phyloP scores from a whole-genome alignment of 345 rosid species.

The Alliaria petiolata region DNA sequence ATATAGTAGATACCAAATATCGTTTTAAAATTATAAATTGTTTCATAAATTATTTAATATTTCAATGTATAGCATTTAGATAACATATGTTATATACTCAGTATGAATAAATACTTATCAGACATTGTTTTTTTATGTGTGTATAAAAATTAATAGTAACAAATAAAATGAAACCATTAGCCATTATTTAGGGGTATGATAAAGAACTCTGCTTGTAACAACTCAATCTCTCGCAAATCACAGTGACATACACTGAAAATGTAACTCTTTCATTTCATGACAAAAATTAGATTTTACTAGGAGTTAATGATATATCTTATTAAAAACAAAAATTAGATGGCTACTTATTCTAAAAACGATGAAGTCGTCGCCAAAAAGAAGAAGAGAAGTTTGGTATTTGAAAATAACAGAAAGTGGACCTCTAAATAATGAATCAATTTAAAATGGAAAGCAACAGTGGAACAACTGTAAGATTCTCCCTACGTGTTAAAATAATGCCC shows the following conservation, averaged over 20 bases:
- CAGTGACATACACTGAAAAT: not conserved
- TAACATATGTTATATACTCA: too few relatives aligned
- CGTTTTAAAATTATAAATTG: too few relatives aligned
- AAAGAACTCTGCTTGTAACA: not conserved
- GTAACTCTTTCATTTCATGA: not conserved
- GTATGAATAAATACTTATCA: too few relatives aligned
- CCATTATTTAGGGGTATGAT: too few relatives aligned
- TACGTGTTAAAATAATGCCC: constrained; percentile 29
- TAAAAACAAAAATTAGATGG: not conserved
- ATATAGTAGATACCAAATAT: too few relatives aligned
- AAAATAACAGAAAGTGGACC: constrained; percentile 24
- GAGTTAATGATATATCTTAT: not conserved
- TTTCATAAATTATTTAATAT: too few relatives aligned
- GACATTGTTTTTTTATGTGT: not conserved
- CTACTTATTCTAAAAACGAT: not conserved
- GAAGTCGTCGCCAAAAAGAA: not conserved
- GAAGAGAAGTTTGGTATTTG: constrained; percentile 9
- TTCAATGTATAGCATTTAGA: too few relatives aligned
- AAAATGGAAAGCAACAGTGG: constrained; percentile 22
- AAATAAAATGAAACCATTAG: not conserved
- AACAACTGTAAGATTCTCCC: constrained; percentile 35
- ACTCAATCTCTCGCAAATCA: too few relatives aligned
- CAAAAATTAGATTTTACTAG: not conserved
- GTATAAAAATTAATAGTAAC: not conserved
- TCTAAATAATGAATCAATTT: not conserved